Percentiles rank a stretch among this genome's conserved stretches.
These are phyloP conservation scores for Vigna mungo DNA, from an alignment of 306 rosid genomes.

Conservation along the genomic window DNA sequence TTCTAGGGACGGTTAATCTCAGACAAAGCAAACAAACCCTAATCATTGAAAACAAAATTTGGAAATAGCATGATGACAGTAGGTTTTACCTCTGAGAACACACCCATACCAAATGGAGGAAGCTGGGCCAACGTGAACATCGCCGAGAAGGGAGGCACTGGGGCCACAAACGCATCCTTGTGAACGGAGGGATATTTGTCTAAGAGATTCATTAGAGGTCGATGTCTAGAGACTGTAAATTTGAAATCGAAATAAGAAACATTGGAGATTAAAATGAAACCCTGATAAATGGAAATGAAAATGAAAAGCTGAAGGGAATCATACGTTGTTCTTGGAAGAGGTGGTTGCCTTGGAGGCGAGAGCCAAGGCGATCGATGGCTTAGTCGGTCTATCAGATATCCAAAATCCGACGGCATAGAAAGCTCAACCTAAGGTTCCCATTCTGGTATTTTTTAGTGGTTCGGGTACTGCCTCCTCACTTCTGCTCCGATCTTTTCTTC, in stretches of 20 bases:
- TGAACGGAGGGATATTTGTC: slow-evolving; percentile 79
- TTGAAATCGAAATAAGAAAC: neutral
- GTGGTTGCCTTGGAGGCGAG: slow-evolving; percentile 86
- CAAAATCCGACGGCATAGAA: slow-evolving; percentile 91
- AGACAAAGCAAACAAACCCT: slow-evolving; percentile 9
- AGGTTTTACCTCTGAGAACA: slow-evolving; percentile 80
- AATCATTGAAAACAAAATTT: neutral
- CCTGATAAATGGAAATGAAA: neutral
- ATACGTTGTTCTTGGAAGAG: slow-evolving; percentile 88
- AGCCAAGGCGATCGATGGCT: slow-evolving; percentile 93
- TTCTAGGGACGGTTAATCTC: neutral
- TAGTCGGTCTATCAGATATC: slow-evolving; percentile 98
- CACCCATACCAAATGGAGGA: slow-evolving; percentile 98
- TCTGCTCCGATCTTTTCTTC: neutral
- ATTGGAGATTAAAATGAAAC: neutral
- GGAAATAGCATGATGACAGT: neutral
- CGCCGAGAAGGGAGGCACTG: slow-evolving; percentile 81
- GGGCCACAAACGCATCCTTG: slow-evolving; percentile 89
- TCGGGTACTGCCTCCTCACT: neutral
- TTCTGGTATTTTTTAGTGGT: neutral
- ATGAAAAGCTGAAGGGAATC: neutral
- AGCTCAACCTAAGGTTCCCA: slow-evolving; percentile 89
- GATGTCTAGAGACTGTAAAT: slow-evolving; percentile 80
- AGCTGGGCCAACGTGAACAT: slow-evolving; percentile 75
- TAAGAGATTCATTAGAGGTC: slow-evolving; percentile 89